Conservation (phyloP, 306 rosid species). For the Macrotyloma uniflorum region DNA sequence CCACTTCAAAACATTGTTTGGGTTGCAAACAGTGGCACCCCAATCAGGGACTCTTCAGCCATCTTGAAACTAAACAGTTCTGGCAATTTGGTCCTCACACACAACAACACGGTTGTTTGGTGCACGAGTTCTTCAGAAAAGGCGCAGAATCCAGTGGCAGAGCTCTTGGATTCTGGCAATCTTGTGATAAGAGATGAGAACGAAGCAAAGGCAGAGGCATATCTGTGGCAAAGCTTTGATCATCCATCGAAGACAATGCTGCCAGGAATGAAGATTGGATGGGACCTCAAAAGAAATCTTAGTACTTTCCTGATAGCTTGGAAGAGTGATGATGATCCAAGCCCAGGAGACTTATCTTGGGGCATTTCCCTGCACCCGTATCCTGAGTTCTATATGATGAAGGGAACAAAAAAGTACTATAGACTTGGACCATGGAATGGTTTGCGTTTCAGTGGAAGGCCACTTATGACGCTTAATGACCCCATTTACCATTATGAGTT, state of each 20-base stretch:
- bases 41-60: not conserved
- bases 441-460: not conserved
- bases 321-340: not conserved
- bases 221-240: constrained; percentile 10
- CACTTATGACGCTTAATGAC: not conserved
- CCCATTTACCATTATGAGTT: not conserved
- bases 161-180: not conserved
- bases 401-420: not conserved
- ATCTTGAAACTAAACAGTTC: not conserved
- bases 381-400: not conserved
- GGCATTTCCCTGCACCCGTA: not conserved
- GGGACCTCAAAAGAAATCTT: not conserved
- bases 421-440: constrained; percentile 39
- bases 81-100: not conserved
- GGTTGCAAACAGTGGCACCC: not conserved
- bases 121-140: not conserved
- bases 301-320: not conserved
- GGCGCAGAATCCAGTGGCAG: not conserved
- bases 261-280: not conserved
- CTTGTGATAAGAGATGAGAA: not conserved
- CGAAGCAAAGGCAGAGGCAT: not conserved
- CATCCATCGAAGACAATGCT: not conserved
- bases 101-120: not conserved
- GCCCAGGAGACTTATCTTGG: not conserved
- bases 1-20: not conserved